Conservation (phyloP, 805 yeast genomes). For the Groenewaldozyma salmanticensis region DNA sequence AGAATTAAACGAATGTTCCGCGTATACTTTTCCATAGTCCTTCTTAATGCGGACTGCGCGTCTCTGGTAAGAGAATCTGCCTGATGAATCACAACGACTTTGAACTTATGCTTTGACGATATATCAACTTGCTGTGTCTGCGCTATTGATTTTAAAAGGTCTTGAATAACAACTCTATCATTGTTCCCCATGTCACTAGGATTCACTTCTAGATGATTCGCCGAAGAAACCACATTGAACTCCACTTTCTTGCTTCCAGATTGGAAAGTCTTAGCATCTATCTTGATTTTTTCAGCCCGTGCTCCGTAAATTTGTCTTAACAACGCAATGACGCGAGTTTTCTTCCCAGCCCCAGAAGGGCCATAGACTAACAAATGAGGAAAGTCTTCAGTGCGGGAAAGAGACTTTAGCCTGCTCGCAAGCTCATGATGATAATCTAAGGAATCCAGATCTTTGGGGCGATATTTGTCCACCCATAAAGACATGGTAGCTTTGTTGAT, state of each 20-base stretch:
- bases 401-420: slow-evolving; percentile 51
- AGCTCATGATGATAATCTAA: slow-evolving; percentile 61
- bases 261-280: slow-evolving; percentile 78
- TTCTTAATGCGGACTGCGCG: slow-evolving; percentile 90
- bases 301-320: slow-evolving; percentile 73
- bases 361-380: slow-evolving; percentile 93
- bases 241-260: slow-evolving; percentile 72
- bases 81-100: slow-evolving; percentile 65
- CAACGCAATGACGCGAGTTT: slow-evolving; percentile 80
- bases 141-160: slow-evolving; percentile 85
- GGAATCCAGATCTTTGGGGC: slow-evolving; percentile 60
- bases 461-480: slow-evolving; percentile 91
- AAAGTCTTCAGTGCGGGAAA: slow-evolving; percentile 67
- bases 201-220: slow-evolving; percentile 86
- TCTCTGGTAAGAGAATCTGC: slow-evolving; percentile 85
- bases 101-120: slow-evolving; percentile 35
- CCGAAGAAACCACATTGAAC: slow-evolving; percentile 85
- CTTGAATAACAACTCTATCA: slow-evolving; percentile 92
- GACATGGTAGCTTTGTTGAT: slow-evolving; percentile 44
- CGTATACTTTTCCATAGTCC: slow-evolving; percentile 95
- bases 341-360: slow-evolving; percentile 95
- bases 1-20: slow-evolving; percentile 74
- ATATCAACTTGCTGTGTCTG: slow-evolving; percentile 94
- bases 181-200: slow-evolving; percentile 96
- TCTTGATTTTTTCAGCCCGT: slow-evolving; percentile 73